These are phyloP conservation scores for Escovopsis sp. DNA, from an alignment of 2,329 filamentous ascomycete species.

Conservation along the genomic window DNA sequence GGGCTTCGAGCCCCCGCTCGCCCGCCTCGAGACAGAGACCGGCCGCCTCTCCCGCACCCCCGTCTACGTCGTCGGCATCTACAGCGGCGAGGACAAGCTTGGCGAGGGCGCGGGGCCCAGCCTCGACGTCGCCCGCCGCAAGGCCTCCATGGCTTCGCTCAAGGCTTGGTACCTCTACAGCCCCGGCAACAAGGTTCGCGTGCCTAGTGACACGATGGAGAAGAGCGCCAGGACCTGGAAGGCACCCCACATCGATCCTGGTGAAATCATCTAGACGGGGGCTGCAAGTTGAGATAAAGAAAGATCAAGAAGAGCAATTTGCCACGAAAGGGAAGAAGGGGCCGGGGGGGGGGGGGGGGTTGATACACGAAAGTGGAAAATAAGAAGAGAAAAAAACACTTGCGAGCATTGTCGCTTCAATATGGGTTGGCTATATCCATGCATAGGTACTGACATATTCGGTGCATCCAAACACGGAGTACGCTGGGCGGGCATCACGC, in stretches of 20 bases:
- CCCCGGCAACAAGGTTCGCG: slow-evolving; percentile 47
- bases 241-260: slow-evolving; percentile 54
- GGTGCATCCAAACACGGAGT: no score
- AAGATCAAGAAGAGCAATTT: no score
- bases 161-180: slow-evolving; percentile 96
- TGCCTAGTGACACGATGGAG: slow-evolving; percentile 56
- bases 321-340: no score
- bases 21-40: slow-evolving; percentile 79
- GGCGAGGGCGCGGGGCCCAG: slow-evolving; percentile 76
- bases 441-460: background rate
- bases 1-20: slow-evolving; percentile 75
- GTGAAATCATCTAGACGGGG: slow-evolving; percentile 44
- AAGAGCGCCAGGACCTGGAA: slow-evolving; percentile 48
- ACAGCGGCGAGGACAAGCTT: slow-evolving; percentile 77
- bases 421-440: background rate
- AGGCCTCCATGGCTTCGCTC: slow-evolving; percentile 71
- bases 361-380: no score
- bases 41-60: slow-evolving; percentile 72
- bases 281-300: background rate
- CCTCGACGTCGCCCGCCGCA: slow-evolving; percentile 60
- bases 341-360: no score
- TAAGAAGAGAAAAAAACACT: no score
- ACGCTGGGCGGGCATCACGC: slow-evolving; percentile 1
- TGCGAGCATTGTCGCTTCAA: no score
- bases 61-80: slow-evolving; percentile 89